Evolutionary conservation across 179 eudicot species (phyloP).

Genomic region (Beta macrorhiza): DNA sequence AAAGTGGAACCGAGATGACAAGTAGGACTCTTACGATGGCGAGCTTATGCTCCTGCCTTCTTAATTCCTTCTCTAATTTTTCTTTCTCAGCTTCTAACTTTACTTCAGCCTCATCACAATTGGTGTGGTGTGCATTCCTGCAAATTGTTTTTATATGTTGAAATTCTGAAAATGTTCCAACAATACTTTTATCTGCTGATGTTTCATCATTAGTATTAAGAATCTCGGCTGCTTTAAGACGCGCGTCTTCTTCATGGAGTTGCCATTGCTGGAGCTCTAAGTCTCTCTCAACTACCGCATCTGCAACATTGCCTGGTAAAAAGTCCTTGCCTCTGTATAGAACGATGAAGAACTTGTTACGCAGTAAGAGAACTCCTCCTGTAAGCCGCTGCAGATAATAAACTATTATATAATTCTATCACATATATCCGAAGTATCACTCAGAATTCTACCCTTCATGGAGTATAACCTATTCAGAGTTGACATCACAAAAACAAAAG

Average conservation of each 20-base stretch:
- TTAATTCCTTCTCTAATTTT: conserved; percentile 61
- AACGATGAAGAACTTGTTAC: conserved; percentile 89
- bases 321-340: conserved; percentile 95
- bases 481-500: neutral
- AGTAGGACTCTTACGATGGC: conserved; percentile 51
- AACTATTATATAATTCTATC: neutral
- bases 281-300: conserved; percentile 61
- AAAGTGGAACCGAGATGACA: conserved; percentile 7
- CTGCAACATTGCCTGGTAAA: conserved; percentile 59
- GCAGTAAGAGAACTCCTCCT: conserved; percentile 88
- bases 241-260: conserved; percentile 79
- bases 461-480: neutral
- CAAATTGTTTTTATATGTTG: conserved; percentile 47
- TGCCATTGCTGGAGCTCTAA: conserved; percentile 60
- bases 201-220: conserved; percentile 35
- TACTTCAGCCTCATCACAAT: conserved; percentile 40
- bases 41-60: conserved; percentile 61
- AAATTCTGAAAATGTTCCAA: conserved; percentile 78
- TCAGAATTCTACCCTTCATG: conserved; percentile 5
- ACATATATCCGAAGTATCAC: neutral
- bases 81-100: conserved; percentile 62
- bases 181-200: conserved; percentile 30
- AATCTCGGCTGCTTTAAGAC: conserved; percentile 51
- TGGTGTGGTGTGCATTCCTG: conserved; percentile 25
- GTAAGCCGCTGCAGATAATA: conserved; percentile 71